phyloP scores from a whole-genome alignment of 208 protist species.

The Trypanosoma congolense region DNA sequence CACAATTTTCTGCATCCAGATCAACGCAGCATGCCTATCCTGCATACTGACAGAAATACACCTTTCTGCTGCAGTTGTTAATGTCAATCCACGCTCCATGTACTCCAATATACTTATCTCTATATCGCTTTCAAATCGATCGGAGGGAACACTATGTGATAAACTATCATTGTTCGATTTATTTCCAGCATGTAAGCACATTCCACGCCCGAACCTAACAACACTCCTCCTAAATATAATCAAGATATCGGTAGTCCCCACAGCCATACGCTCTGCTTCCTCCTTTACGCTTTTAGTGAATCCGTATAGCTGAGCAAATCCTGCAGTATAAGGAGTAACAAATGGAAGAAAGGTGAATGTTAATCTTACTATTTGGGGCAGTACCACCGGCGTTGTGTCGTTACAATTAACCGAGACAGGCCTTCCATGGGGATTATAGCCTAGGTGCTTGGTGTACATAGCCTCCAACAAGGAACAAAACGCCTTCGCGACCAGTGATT shows the following conservation, averaged over 20 bases:
- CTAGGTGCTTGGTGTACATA: slow-evolving; percentile 53
- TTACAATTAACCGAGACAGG: slow-evolving; percentile 14
- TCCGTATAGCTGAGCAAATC: slow-evolving; percentile 49
- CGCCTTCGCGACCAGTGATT: slow-evolving; percentile 40
- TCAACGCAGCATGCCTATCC: slow-evolving; percentile 5
- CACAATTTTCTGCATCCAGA: slow-evolving; percentile 21
- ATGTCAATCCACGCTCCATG: slow-evolving; percentile 23
- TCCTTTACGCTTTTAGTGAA: slow-evolving; percentile 15
- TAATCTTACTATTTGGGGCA: slow-evolving; percentile 23
- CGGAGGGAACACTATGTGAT: background rate
- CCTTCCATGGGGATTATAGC: background rate
- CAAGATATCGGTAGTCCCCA: no score
- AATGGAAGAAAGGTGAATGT: slow-evolving; percentile 75
- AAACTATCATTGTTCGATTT: no score
- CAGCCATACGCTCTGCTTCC: background rate
- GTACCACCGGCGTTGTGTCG: slow-evolving; percentile 1
- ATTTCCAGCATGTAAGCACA: no score
- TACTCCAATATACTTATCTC: slow-evolving; percentile 45
- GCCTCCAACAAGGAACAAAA: slow-evolving; percentile 64
- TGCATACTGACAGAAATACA: slow-evolving; percentile 5
- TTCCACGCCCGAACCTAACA: no score
- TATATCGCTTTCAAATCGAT: slow-evolving; percentile 36
- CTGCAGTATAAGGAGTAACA: slow-evolving; percentile 60
- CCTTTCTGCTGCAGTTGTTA: slow-evolving; percentile 4
- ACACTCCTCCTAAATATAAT: no score